Evolutionary conservation across 2,329 filamentous ascomycete genomes (phyloP), one percentile per base, ranked within the genome.

Genomic region (Nigrospora osmanthi): DNA sequence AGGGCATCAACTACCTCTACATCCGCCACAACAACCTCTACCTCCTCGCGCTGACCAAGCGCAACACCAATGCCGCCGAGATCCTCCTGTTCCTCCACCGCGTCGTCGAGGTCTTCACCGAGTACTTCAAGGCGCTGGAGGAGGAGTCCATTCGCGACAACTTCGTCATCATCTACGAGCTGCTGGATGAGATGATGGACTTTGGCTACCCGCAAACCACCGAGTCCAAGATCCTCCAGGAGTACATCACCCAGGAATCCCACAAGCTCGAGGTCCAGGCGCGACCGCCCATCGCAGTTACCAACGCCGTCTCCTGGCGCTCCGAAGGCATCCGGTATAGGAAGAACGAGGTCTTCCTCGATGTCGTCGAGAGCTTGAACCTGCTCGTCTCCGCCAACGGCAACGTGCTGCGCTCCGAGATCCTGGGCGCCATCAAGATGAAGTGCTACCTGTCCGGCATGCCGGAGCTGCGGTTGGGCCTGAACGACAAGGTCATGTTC

Each of bases 401-500:
- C 65, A 97, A 95, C 62, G 93, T 98, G 5, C 73, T 98, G 49
- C 85, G 93, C 19, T 95, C 89, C 9, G 93, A 98, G 70, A 98
- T 98, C 57, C 75, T 98, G 19, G 93, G 93, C 45, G 90, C 93
- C 37, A 84, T 98, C 66, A 98, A 98, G 73, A 96, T 98, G 93
- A 98, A 98, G 71, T 98, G 93, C 70, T 98, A 98, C 63, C 76
- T 98, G 14, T 95, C 89, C 39, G 93, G 93, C 47, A 98, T 98
- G 93, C 93, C 93, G 11, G 93, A 98, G 69, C 69, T 98, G 59
- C 85, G 93, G 28, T 69, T 98, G 42, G 93, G 93, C 5, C 71
- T 98, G 61, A 98, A 98, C 71, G 93, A 98, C 73, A 98, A 98
- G 70, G 93, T 89, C 66, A 98, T 98, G 93, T 98, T 98, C 61